A percentile compares a stretch with the other conserved stretches of the same genome.
Evolutionary conservation across 1,284 basidiomycete genomes (phyloP).

Genomic region (Bjerkandera adusta): DNA sequence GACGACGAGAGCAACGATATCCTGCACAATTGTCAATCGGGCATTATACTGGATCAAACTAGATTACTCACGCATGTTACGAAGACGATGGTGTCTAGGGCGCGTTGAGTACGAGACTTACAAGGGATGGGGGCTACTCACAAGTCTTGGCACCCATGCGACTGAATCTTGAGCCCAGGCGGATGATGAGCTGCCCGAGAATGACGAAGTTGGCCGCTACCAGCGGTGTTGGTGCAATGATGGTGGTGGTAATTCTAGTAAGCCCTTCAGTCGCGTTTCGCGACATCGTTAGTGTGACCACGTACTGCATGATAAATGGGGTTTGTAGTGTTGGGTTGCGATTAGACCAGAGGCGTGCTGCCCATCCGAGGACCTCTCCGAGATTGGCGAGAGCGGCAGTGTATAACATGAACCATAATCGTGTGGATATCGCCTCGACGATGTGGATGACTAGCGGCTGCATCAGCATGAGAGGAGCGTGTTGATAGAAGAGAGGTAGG

Average conservation of each 20-base stretch:
- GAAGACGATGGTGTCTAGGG: conserved; percentile 46
- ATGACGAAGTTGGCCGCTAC: conserved; percentile 56
- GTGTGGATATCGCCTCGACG: conserved; percentile 29
- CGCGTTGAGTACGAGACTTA: background rate
- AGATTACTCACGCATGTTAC: conserved; percentile 41
- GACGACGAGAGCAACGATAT: conserved; percentile 49
- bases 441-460: conserved; percentile 31
- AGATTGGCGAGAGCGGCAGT: conserved; percentile 35
- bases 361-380: conserved; percentile 40
- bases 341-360: conserved; percentile 35
- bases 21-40: conserved; percentile 29
- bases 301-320: conserved; percentile 46
- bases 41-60: conserved; percentile 1
- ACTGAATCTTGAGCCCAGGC: conserved; percentile 47
- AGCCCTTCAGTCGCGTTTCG: no score
- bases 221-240: conserved; percentile 52
- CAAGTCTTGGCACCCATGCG: conserved; percentile 35
- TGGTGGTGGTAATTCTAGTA: conserved; percentile 41
- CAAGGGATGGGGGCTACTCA: background rate
- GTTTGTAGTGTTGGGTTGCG: conserved; percentile 23
- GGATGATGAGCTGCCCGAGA: conserved; percentile 42
- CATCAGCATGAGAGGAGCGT: background rate
- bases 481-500: background rate
- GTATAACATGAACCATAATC: conserved; percentile 39
- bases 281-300: no score